Base-by-base conservation (phyloP, 129 eudicot genomes). In the Arctium minus region DNA sequence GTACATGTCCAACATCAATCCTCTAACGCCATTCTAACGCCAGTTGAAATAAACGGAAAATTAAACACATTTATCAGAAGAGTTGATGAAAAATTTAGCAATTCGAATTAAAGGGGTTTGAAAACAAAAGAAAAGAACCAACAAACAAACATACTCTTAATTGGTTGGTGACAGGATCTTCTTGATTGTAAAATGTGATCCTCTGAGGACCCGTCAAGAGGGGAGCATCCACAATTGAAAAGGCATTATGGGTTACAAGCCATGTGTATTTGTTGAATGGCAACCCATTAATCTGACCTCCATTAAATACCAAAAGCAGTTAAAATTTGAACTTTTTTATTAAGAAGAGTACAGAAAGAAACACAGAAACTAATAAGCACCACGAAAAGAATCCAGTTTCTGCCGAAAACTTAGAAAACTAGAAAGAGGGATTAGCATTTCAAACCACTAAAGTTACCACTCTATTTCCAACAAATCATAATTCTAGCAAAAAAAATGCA, bases 1-100 rank as follows among this genome's bases (percentile, higher is more conserved):
- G 62, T 96, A 96, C 98, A 96, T 92, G 85, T 96, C 99, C 92
- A 96, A 88, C 99, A 96, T 96, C 85, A 96, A 88, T 86, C 99
- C 99, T 82, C 99, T 89, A 35, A 93, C 99, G 88, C 99, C 99
- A 90, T 96, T 96, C 99, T 96, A 84, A 30, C 27, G 44, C 46
- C 18, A 62, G 74, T 84, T 44, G 56, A 81, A 74, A 79, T 27
- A 81, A 8, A 82, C 29, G 37, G 4, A 72, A 22, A 80, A 17
- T 46, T 40, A 44, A 83, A 84, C 6, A 82, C 10, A 60, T 70
- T 42, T 31, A 77, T 30, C 40, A 72, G 75, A 85, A 73, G 7
- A 31, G 33, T 38, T n/a, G 17, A 33, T 48, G n/a, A 38, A 48
- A 36, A 4, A 65, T 18, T 46, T 46, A 40, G 75, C 6, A 15